phyloP scores from a whole-genome alignment of 768 basidiomycete genomes.

The Dentipellis sp. region DNA sequence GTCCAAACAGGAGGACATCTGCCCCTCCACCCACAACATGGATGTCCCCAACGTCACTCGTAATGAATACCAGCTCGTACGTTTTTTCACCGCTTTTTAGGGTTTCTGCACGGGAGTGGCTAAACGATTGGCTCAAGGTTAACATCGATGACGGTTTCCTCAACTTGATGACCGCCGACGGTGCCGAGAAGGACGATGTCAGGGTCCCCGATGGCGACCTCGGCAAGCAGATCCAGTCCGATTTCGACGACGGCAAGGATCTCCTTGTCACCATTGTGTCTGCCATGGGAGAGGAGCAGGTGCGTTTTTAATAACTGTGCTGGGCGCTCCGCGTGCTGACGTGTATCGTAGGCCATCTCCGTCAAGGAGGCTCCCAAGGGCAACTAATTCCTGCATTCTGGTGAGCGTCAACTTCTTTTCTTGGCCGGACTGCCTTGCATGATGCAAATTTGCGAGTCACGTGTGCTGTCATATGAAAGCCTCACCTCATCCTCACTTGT shows the following conservation, averaged over 20 bases:
- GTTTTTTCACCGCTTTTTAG: conserved; percentile 12
- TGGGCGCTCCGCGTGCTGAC: background rate
- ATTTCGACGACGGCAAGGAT: conserved; percentile 83
- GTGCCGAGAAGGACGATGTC: conserved; percentile 86
- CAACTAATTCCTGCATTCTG: conserved; percentile 13
- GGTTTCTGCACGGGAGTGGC: no score
- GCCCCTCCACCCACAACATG: conserved; percentile 99
- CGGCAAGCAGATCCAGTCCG: conserved; percentile 57
- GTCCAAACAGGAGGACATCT: conserved; percentile 74
- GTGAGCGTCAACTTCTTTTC: background rate
- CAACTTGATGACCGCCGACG: conserved; percentile 84
- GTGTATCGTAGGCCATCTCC: conserved; percentile 54
- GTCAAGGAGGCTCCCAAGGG: conserved; percentile 84
- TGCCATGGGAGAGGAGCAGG: conserved; percentile 92
- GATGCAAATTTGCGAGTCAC: no score
- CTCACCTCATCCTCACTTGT: conserved; percentile 1
- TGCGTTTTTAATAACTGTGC: conserved; percentile 17
- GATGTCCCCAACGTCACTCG: conserved; percentile 93
- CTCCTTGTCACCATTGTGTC: conserved; percentile 77
- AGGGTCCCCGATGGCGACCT: conserved; percentile 81
- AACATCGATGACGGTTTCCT: conserved; percentile 93
- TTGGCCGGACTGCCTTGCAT: no score
- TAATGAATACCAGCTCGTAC: conserved; percentile 84
- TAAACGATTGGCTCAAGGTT: conserved; percentile 32
- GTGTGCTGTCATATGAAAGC: background rate